phyloP scores from a whole-genome alignment of 2,329 filamentous ascomycete genomes.

The Juglanconis sp. region DNA sequence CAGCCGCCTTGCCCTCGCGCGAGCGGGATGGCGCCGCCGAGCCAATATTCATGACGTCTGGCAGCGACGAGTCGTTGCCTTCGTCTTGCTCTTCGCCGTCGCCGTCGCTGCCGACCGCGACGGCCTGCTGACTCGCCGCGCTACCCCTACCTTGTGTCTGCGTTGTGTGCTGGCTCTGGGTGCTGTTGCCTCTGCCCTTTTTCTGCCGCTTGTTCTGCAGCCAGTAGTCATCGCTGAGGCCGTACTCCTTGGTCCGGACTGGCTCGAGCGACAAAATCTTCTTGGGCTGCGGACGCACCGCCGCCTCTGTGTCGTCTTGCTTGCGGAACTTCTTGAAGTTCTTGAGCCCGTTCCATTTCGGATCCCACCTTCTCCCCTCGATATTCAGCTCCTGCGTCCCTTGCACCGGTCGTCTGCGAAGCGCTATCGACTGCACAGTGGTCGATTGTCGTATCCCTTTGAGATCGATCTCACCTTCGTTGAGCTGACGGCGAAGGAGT shows the following conservation, averaged over 20 bases:
- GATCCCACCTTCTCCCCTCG: constrained; percentile 68
- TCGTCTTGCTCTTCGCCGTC: constrained; percentile 27
- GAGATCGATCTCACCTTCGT: constrained; percentile 64
- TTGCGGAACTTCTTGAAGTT: constrained; percentile 90
- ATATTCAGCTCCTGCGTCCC: constrained; percentile 48
- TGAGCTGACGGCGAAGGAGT: constrained; percentile 45
- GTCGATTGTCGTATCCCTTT: constrained; percentile 70
- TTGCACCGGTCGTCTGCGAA: constrained; percentile 42
- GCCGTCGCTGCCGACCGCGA: constrained; percentile 36
- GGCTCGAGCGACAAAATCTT: constrained; percentile 71
- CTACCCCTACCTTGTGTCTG: not conserved
- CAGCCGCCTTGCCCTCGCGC: constrained; percentile 31
- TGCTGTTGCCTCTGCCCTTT: constrained; percentile 26
- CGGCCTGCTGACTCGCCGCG: constrained; percentile 15
- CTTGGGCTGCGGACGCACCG: constrained; percentile 28
- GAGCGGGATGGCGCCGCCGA: constrained; percentile 25
- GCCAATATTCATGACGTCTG: constrained; percentile 21
- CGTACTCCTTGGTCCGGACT: constrained; percentile 67
- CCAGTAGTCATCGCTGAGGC: constrained; percentile 76
- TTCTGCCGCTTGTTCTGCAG: constrained; percentile 47
- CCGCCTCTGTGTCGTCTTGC: constrained; percentile 43
- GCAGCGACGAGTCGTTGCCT: constrained; percentile 14
- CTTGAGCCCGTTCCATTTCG: constrained; percentile 87
- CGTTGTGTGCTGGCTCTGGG: constrained; percentile 16
- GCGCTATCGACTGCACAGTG: constrained; percentile 72